Evolutionary conservation across 805 yeast species (phyloP), one percentile per base, ranked within the genome.

Genomic region (Yamadazyma kitorensis): DNA sequence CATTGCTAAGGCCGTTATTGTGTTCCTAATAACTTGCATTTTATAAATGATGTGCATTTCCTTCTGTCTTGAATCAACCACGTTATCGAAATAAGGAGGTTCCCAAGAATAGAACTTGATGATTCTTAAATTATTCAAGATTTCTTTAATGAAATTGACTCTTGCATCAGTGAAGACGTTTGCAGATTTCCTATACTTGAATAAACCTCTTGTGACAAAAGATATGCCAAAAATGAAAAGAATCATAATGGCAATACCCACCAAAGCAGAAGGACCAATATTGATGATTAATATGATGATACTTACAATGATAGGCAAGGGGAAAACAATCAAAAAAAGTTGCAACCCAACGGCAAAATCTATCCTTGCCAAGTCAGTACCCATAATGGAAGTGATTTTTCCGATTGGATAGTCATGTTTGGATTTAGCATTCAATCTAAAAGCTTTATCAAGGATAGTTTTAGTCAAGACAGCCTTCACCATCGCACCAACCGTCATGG

Each of bases 71-170:
- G 75, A 64, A 11, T 64, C 66, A n/a, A 74, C 50, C 21, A 89
- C 71, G 35, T 70, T 63, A 6, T 68, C 55, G 34, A 68, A 68
- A 53, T 86, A 89, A 0, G 96, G 87, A 17, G 66, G 67, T 60
- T 89, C 97, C 96, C 96, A 89, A 0, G 94, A 85, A 54, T 88
- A 89, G 54, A 75, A 83, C 62, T 89, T 89, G 56, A 89, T 85
- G 54, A 81, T 72, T 51, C 84, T 85, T 70, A 89, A 74, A 44
- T 83, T 78, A 49, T 74, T 78, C 41, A 89, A 65, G 22, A 87
- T 75, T 56, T 89, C 97, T 44, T 85, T 82, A 55, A 87, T 79
- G 32, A 75, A 68, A 27, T 76, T 70, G 15, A 89, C 85, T 50
- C 98, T 78, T 14, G 66, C 57, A 55, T 89, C 98, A 2, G 96